These are phyloP conservation scores for Bryoerythrophyllum caledonicum DNA, from an alignment of 225 moss, liverwort and hornwort species.

Conservation along the genomic window DNA sequence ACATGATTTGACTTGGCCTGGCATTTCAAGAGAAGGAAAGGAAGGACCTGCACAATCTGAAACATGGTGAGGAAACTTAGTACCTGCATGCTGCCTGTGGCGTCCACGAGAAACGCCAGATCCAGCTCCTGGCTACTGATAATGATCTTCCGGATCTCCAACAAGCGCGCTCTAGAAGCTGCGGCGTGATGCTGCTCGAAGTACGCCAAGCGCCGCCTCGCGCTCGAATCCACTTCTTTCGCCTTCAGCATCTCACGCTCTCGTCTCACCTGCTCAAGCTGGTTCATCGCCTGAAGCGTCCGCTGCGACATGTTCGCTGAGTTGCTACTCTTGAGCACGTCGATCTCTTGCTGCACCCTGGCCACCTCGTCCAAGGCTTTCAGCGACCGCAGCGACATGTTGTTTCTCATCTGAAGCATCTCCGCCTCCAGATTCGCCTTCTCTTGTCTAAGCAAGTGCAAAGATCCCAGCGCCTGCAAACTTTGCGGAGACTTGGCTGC, in stretches of 20 bases:
- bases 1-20: background rate
- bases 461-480: constrained; percentile 28
- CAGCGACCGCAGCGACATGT: constrained; percentile 35
- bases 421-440: constrained; percentile 41
- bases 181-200: constrained; percentile 51
- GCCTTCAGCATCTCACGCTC: constrained; percentile 53
- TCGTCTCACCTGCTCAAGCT: constrained; percentile 46
- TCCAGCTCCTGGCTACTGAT: constrained; percentile 83
- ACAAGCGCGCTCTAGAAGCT: constrained; percentile 40
- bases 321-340: constrained; percentile 40
- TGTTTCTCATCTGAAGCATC: constrained; percentile 22
- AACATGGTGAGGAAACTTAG: no score
- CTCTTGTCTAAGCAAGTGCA: constrained; percentile 40
- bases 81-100: constrained; percentile 97
- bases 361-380: constrained; percentile 43
- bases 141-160: constrained; percentile 66
- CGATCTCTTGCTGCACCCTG: constrained; percentile 42
- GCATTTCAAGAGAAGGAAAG: background rate
- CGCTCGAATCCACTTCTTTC: constrained; percentile 35
- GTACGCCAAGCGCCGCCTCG: constrained; percentile 48
- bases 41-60: background rate
- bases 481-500: constrained; percentile 37
- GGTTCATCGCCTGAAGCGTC: constrained; percentile 41
- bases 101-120: constrained; percentile 87
- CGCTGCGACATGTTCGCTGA: constrained; percentile 37